Evolutionary conservation across 2,329 filamentous ascomycete genomes (phyloP), one percentile per base, ranked within the genome.

Genomic region (Hypoxylon sp.): DNA sequence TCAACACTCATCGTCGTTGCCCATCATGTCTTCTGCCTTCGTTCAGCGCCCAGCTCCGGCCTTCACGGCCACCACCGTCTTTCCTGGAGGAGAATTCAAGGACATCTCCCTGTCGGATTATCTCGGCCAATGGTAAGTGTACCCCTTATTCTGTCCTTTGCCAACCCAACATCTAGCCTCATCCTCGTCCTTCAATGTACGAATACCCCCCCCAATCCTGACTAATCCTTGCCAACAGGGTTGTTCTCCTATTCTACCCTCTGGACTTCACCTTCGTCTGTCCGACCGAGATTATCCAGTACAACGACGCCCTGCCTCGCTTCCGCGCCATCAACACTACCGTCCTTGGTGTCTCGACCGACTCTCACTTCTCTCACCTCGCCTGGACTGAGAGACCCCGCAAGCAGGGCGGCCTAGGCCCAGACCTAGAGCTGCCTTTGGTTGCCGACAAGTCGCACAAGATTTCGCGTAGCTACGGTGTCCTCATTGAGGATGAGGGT

Each of bases 201-300:
- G 44, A 42, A 42, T 35, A n/a, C 3, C 14, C 8, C 9, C 33
- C 22, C 22, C 17, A 11, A 51, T 26, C 26, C n/a, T 14, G 51
- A 44, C 64, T 67, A 19, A 56, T 22, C 29, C 8, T 56, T 19
- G 2, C 31, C 44, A 50, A n/a, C 26, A 83, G 89, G 89, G 85
- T 90, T 65, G 83, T 90, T 73, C 87, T 91, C 35, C 85, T 88
- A 71, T 91, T 91, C 83, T 88, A 90, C 78, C 89, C 89, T 63
- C 88, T 90, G 81, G 88, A 90, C 74, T 91, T 89, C 84, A 90
- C 88, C 72, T 91, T 90, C 73, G 88, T 91, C 77, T 91, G 88
- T 82, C 87, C 87, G 29, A 88, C 87, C 76, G 87, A 91, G 80
- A 90, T 91, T 80, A 85, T 89, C 75, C 87, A 88, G 75, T 91